Evolutionary conservation across 108 stramenopile species (phyloP), one percentile per base, ranked within the genome.

Genomic region (Aurantiochytrium sp.): DNA sequence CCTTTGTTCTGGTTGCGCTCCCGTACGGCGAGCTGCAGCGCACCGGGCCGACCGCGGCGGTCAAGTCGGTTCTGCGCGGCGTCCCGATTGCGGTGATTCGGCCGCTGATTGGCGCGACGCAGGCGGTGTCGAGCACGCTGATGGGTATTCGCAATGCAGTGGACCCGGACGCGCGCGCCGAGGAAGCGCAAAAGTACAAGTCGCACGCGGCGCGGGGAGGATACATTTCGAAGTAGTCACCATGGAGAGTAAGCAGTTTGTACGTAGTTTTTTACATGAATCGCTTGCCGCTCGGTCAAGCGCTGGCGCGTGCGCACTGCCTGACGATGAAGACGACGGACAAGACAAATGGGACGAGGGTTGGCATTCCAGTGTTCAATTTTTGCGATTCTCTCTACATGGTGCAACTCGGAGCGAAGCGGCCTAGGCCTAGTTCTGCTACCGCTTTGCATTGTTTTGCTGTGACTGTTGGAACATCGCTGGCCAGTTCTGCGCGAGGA

Each of bases 71-170:
- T 81, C 45, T 81, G 12, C 73, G 73, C 21, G 73, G 73, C 6
- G 73, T 81, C 4, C 73, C 73, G 6, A 81, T 81, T 42, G 73
- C 73, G 12, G 73, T 81, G 73, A 81, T 81, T 81, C 73, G 73
- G n/a, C 42, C 73, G 15, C 19, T 41, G 39, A 81, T 81, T 81
- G 73, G 73, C 6, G 73, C 73, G 6, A 81, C 73, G 6, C 73
- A 81, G 45, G 73, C 73, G 10, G 24, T 81, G n/a, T 81, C 73
- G 8, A 81, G 45, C 45, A 81, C 73, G 6, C 24, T 81, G 19
- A 81, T 81, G n/a, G 73, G 73, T 6, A 48, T 81, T 41, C 39
- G 45, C 3, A 81, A 81, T 48, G 6, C 73, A 0, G 73, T 81
- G 45, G 73, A 81, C 24, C 73, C 73, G 6, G 73, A 81, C n/a